A percentile compares a stretch with the other conserved stretches of the same genome.
These are phyloP conservation scores for Desmodesmus armatus DNA, from an alignment of 139 green algal genomes.

Conservation along the genomic window DNA sequence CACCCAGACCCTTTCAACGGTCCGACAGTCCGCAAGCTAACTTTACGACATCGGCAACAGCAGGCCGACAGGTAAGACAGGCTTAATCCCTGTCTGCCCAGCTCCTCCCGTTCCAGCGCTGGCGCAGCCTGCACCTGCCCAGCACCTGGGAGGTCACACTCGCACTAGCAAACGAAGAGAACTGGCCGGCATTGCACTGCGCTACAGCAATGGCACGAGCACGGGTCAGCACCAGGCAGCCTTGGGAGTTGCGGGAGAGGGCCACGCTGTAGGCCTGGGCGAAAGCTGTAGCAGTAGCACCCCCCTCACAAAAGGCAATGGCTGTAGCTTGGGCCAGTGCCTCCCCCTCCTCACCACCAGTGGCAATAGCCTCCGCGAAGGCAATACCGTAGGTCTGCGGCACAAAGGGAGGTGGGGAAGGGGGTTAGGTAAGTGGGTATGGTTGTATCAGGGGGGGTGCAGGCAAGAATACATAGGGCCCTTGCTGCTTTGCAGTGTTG, in stretches of 20 bases:
- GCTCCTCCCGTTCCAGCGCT: too few relatives aligned
- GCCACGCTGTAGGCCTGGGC: constrained; percentile 3
- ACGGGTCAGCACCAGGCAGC: constrained; percentile 22
- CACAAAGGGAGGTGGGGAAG: too few relatives aligned
- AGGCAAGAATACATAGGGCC: too few relatives aligned
- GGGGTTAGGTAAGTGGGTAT: too few relatives aligned
- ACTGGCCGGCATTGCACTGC: constrained; percentile 10
- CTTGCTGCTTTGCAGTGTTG: too few relatives aligned
- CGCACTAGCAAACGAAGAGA: background rate
- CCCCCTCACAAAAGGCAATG: constrained; percentile 13
- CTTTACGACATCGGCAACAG: too few relatives aligned
- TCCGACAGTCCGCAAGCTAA: too few relatives aligned
- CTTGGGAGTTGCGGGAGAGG: background rate
- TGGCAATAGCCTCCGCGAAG: background rate
- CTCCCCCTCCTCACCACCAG: background rate
- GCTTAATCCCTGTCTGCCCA: too few relatives aligned
- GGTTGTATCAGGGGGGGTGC: too few relatives aligned
- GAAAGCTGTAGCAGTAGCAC: constrained; percentile 3
- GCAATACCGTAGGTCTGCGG: background rate
- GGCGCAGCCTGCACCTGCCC: background rate
- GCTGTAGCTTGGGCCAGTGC: constrained; percentile 15
- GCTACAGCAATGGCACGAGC: constrained; percentile 18
- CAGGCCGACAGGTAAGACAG: too few relatives aligned
- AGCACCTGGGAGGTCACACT: background rate
- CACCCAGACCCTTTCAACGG: too few relatives aligned